Evolutionary conservation across 768 basidiomycete species (phyloP), one percentile per base, ranked within the genome.

Genomic region (Tubosaeta brunneosetosa): DNA sequence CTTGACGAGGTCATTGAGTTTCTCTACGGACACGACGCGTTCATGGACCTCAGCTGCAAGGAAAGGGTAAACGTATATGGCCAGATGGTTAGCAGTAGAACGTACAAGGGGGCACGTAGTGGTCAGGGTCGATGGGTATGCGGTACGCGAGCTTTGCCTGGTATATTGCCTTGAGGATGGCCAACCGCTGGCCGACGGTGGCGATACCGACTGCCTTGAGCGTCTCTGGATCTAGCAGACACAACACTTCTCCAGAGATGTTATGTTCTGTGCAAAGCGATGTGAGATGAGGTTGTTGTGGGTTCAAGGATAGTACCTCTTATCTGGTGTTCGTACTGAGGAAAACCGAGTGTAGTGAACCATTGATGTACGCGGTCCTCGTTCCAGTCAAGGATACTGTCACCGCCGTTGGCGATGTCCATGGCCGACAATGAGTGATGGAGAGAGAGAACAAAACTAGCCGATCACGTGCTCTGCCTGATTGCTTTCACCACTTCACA

Each of bases 101-200:
- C 90, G 63, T 64, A 92, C 93, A 94, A 52, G 91, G 91, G 9
- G 94, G 93, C 13, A 94, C 80, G 66, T 92, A 97, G 61, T 91
- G 80, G 56, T 88, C 86, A 36, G 86, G 74, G 53, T 91, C 90
- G 59, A 94, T 84, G 34, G 88, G 83, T 47, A 99, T 76, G 56
- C 84, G 84, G 63, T 94, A 80, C 1, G 83, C 83, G 47, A 94
- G 71, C 75, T 99, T 99, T 61, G 91, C 74, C 49, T 83, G 83
- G 73, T 97, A 98, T 52, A 97, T 84, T 44, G 88, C 86, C 69
- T 93, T 94, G 67, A 98, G 84, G 57, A 98, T 92, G 41, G 89
- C 77, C 33, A 99, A 73, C 50, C 97, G 78, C 70, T 97, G 94
- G 19, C 97, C 97, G 57, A 98, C 82, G 33, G 88, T 91, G n/a